These are phyloP conservation scores for Geotrichum citri-aurantii DNA, from an alignment of 1,139 yeast species.

Conservation along the genomic window DNA sequence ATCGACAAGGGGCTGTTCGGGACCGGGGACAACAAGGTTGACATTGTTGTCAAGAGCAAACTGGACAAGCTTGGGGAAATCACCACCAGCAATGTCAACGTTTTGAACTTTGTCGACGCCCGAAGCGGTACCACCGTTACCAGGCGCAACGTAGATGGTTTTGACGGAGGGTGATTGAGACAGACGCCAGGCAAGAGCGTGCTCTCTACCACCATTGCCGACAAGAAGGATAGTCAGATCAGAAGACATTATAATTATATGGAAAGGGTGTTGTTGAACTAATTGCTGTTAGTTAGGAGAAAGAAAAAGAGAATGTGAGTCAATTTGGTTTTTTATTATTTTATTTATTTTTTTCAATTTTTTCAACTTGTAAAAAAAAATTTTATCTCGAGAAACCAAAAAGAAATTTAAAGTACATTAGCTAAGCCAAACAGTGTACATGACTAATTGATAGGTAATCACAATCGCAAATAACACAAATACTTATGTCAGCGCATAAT, in stretches of 20 bases:
- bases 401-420: neutral
- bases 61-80: constrained; percentile 39
- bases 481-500: neutral
- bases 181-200: constrained; percentile 90
- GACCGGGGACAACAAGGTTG: constrained; percentile 88
- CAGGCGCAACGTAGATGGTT: constrained; percentile 87
- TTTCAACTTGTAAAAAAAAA: neutral
- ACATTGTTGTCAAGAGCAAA: constrained; percentile 69
- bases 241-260: constrained; percentile 12
- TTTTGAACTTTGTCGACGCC: constrained; percentile 55
- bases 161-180: constrained; percentile 68
- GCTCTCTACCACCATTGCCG: constrained; percentile 99
- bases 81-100: constrained; percentile 54
- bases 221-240: constrained; percentile 64
- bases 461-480: no score
- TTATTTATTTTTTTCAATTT: neutral
- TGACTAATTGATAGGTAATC: no score
- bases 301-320: constrained; percentile 8
- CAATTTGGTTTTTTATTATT: neutral
- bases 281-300: neutral
- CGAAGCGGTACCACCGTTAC: constrained; percentile 85
- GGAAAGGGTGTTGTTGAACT: neutral
- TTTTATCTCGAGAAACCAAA: neutral
- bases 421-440: neutral
- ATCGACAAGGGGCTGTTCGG: constrained; percentile 97